Conservation (phyloP, 2,329 filamentous ascomycete species). For the Sclerotinia spermophila region DNA sequence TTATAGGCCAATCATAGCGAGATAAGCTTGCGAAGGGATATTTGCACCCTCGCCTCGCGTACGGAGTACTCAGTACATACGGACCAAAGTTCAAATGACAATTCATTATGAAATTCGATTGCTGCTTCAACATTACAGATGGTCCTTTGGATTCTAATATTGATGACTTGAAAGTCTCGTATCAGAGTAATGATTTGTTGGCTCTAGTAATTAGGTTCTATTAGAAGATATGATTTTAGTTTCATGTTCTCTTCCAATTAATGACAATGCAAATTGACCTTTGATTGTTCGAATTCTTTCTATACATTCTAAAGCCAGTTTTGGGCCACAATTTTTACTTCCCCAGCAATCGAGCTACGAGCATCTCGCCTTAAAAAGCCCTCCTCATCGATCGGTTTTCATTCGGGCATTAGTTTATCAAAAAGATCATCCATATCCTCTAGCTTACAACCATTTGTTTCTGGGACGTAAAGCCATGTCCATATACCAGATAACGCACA, state of each 20-base stretch:
- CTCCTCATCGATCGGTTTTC: background rate
- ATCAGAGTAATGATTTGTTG: too few relatives aligned
- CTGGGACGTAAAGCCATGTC: constrained; percentile 48
- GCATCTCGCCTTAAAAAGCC: too few relatives aligned
- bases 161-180: too few relatives aligned
- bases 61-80: background rate
- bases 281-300: background rate
- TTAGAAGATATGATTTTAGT: too few relatives aligned
- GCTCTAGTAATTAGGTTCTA: too few relatives aligned
- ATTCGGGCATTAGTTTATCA: background rate
- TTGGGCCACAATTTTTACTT: background rate
- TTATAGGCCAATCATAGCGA: background rate
- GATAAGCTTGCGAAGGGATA: background rate
- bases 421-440: constrained; percentile 48
- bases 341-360: background rate
- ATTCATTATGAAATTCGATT: background rate
- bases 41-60: background rate
- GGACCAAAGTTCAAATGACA: too few relatives aligned
- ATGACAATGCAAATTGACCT: background rate
- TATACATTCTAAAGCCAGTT: background rate
- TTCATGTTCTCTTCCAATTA: too few relatives aligned
- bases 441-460: constrained; percentile 48
- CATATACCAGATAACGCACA: constrained; percentile 47
- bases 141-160: too few relatives aligned
- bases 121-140: too few relatives aligned